Evolutionary conservation across 1,284 basidiomycete species (phyloP), one percentile per base, ranked within the genome.

Genomic region (Leccinum insigne): DNA sequence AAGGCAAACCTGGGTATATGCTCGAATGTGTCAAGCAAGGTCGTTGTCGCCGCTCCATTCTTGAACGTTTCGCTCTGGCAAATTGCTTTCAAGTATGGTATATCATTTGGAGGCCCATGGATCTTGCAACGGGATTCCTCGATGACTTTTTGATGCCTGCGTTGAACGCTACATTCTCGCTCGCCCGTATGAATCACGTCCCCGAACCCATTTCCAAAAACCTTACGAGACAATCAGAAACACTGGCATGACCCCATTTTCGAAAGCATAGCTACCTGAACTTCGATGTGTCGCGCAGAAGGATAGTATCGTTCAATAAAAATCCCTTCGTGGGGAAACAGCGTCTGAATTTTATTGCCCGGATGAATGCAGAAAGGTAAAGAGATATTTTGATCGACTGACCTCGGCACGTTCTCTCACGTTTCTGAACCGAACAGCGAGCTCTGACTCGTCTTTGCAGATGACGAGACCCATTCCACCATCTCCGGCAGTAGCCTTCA

Each of bases 101-200:
- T 64, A 67, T 89, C 89, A 68, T 86, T 89, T 0, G 85, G 81
- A 3, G 85, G 83, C 1, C 86, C 86, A 56, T 79, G 73, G 16
- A 86, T 77, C 64, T 78, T 76, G 35, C 75, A 78, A 59, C 85
- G 85, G 1, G 84, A 81, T 71, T 92, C 91, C 71, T 93, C 90
- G 38, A 92, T 84, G 5, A 92, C 83, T 72, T 93, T 93, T 75
- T 93, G 91, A 70, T 91, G 86, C 29, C 90, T 78, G 35, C 91
- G 80, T 72, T 93, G 91, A 16, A 91, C 78, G 56, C 85, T 88
- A 70, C 89, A 90, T 73, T 93, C 91, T 10, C 91, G 80, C 71
- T 92, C 90, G 40, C 88, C 86, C 79, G 91, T 84, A 72, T 90
- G 87, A 13, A 90, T 79, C 2, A 84, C 85, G 62, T 85, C 79